Conservation (phyloP, 202 grass and related monocot genomes). For the Setaria viridis region DNA sequence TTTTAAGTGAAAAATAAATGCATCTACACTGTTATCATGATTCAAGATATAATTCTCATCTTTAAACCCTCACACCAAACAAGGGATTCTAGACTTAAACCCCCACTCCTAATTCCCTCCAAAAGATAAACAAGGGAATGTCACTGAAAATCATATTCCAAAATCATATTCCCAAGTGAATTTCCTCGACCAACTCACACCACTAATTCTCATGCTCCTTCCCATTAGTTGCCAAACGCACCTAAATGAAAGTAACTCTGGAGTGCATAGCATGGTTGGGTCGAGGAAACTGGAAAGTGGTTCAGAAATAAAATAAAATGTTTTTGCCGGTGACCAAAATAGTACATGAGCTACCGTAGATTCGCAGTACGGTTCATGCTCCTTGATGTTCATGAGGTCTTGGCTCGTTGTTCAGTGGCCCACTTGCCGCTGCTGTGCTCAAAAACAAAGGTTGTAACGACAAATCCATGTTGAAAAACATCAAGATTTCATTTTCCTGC, state of each 20-base stretch:
- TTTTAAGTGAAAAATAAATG: too few species aligned
- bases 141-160: too few species aligned
- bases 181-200: too few species aligned
- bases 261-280: not conserved
- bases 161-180: too few species aligned
- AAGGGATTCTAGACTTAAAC: too few species aligned
- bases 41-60: too few species aligned
- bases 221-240: too few species aligned
- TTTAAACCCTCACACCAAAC: too few species aligned
- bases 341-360: not conserved
- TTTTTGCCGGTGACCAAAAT: not conserved
- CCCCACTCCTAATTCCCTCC: too few species aligned
- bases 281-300: not conserved
- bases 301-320: not conserved
- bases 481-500: not conserved
- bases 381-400: not conserved
- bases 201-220: too few species aligned
- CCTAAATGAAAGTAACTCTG: not conserved
- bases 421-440: constrained; percentile 13
- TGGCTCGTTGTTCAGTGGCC: not conserved
- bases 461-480: not conserved
- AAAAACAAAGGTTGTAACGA: not conserved
- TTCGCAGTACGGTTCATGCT: not conserved
- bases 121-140: too few species aligned
- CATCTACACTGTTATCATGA: too few species aligned